A percentile compares a stretch with the other conserved stretches of the same genome.
Conservation (phyloP, 768 basidiomycete genomes). For the Auriscalpium microsporum region DNA sequence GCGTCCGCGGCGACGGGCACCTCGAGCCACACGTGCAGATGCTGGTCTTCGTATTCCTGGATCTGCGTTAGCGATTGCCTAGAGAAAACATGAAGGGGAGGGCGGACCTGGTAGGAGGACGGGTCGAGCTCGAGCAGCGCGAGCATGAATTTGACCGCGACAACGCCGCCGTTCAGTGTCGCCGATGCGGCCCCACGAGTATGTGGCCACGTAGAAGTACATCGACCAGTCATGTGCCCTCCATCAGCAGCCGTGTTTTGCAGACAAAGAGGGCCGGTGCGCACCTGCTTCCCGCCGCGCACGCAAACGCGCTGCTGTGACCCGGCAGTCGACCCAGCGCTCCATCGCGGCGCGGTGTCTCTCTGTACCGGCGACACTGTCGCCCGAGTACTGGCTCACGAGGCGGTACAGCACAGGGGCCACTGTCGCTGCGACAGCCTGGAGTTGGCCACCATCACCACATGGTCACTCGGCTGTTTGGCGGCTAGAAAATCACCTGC, state of each 20-base stretch:
- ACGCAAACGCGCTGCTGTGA: neutral
- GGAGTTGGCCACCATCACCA: neutral
- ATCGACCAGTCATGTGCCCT: neutral
- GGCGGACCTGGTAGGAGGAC: too few species aligned
- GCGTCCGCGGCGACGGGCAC: too few species aligned
- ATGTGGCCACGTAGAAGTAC: neutral
- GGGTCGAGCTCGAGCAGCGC: too few species aligned
- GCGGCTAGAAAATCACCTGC: too few species aligned
- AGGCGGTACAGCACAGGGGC: neutral
- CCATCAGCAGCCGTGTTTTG: too few species aligned
- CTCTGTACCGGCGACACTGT: neutral
- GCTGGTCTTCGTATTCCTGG: neutral
- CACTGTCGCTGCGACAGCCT: neutral
- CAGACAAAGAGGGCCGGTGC: too few species aligned
- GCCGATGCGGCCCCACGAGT: neutral
- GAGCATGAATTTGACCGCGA: neutral
- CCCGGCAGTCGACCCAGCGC: neutral
- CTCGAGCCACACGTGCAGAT: neutral
- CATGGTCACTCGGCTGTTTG: neutral
- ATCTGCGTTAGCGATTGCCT: too few species aligned
- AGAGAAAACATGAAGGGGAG: too few species aligned
- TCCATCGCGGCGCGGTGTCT: neutral
- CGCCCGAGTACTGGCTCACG: neutral
- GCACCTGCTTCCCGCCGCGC: neutral
- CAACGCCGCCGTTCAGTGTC: neutral